phyloP scores from a whole-genome alignment of 148 eudicot genomes.

The Arbutus unedo region DNA sequence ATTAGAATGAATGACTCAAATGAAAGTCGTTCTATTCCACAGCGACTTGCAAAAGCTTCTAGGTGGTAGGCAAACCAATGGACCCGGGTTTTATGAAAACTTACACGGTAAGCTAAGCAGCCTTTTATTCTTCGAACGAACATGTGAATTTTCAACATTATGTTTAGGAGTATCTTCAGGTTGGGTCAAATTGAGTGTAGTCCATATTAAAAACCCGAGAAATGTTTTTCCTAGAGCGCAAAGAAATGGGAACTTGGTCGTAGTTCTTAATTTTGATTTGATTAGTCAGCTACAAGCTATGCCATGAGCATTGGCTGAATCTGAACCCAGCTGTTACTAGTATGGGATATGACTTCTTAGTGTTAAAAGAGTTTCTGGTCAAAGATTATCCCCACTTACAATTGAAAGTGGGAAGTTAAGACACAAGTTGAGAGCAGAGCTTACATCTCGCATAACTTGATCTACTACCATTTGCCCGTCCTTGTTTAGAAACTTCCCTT shows the following conservation, averaged over 20 bases:
- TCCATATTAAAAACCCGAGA: not conserved
- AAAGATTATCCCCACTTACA: not conserved
- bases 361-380: not conserved
- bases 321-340: not conserved
- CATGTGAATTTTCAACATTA: not conserved
- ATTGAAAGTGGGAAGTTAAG: not conserved
- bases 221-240: not conserved
- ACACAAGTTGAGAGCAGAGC: not conserved
- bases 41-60: not conserved
- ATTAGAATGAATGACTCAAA: not conserved
- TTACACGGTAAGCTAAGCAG: not conserved
- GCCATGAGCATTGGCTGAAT: not conserved
- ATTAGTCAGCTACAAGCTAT: not conserved
- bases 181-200: not conserved
- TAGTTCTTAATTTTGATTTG: not conserved
- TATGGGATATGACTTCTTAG: not conserved
- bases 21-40: not conserved
- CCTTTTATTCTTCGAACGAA: not conserved
- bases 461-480: slow-evolving; percentile 1
- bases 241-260: not conserved
- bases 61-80: not conserved
- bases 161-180: not conserved
- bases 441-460: not conserved
- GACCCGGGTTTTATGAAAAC: not conserved
- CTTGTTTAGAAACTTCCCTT: slow-evolving; percentile 7